Base-by-base conservation (phyloP, 2,329 filamentous ascomycete genomes). In the Venturia carpophila region DNA sequence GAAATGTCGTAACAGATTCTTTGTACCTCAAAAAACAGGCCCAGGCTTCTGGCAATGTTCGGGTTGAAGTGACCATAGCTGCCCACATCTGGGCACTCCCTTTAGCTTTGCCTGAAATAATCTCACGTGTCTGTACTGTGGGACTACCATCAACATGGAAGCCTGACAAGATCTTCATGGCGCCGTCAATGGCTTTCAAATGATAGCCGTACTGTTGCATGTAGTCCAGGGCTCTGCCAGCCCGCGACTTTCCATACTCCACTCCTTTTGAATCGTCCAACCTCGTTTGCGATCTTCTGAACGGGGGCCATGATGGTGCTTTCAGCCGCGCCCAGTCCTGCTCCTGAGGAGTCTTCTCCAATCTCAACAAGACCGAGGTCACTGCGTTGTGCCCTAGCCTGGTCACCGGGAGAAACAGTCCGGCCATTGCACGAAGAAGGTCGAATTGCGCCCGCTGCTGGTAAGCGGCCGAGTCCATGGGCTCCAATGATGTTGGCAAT, bases 81-180 rank as follows among this genome's bases (percentile, higher is more conserved):
- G 78, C 78, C 85, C 85, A 87, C 13, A 82, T 69, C 13, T 75
- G 67, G 1, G 69, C 69, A 19, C 76, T 64, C 3, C 68, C 63
- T n/a, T 52, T 43, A 9, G 58, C 24, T 5, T 27, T 63, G 10
- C 49, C 30, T 30, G 24, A 7, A 34, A 34, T 45, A 17, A 47
- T 65, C 30, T 64, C 49, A 49, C 60, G 61, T 17, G 37, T 61
- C 60, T 88, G 85, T 47, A 87, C 82, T 0, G 85, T 87, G 15
- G 85, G 85, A 67, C 83, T 87, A 15, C 76, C 72, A 71, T 88
- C 85, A 1, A 80, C 80, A 68, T 88, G 84, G 84, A 85, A 87
- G 1, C 85, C 85, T 42, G 83, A 79, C 67, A 83, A 79, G 7
- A 87, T 77, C 56, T 75, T 71, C 10, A 81, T 80, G n/a, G 80